Base-by-base conservation (phyloP, 2,329 filamentous ascomycete species). In the Fusarium phyllophilum region DNA sequence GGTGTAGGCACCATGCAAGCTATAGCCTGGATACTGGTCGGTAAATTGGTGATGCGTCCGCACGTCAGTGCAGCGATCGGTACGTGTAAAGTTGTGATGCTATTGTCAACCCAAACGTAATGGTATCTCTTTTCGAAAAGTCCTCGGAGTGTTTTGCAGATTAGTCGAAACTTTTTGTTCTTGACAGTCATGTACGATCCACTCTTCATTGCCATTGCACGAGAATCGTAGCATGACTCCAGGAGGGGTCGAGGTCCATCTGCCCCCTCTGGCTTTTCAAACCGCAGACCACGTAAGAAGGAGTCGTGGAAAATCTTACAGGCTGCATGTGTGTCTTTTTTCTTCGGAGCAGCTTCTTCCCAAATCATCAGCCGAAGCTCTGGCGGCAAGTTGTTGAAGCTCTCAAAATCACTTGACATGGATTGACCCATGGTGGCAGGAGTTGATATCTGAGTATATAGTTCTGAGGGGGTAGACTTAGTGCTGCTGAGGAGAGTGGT, bases 281-380 rank as follows among this genome's bases (percentile, higher is more conserved):
- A 34, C n/a, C 24, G 17, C 2, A 60, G 29, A 9, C 20, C 41
- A 24, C 8, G 31, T 2, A 56, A 29, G 8, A 18, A 68, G 34
- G 6, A 17, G 24, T 26, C 55, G 7, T 26, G 14, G 34, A 54
- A 29, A 33, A 48, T n/a, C 9, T 24, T 36, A 8, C 36, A 46
- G 14, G 8, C n/a, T 11, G 26, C 13, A 24, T 55, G 15, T 7
- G 8, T 6, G 20, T 64, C 62, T 20, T 20, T 24, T 6, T 24
- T 49, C 13, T 12, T 15, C 5, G 58, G 67, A 7, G 68, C 26
- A 13, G 52, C 52, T 17, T 31, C 22, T 31, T 66, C 29, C 70
- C 70, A 73, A 4, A 73, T 58, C 17, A 49, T 48, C 4, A 73
- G 39, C 1, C 38, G 51, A 13, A 70, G 20, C 11, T 73, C 70